These are phyloP conservation scores for Penicillium crustosum DNA, from an alignment of 2,329 filamentous ascomycete genomes.

Conservation along the genomic window DNA sequence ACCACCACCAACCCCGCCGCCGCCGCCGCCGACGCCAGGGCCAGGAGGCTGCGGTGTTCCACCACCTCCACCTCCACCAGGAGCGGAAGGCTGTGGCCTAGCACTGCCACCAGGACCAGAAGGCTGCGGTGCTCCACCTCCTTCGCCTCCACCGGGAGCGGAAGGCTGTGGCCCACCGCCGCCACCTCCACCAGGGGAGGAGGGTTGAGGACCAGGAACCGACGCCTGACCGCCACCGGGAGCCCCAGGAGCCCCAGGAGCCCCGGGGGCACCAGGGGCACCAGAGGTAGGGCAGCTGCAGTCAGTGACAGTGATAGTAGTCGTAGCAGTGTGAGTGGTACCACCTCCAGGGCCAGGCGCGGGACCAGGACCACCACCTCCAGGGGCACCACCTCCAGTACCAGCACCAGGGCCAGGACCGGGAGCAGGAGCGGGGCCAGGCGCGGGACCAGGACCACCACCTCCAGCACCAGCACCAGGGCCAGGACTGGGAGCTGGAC, in stretches of 20 bases:
- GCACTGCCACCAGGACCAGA: too few relatives aligned
- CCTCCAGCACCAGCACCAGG: neutral
- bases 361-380: neutral
- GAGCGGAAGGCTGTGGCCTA: too few relatives aligned
- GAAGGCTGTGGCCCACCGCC: neutral
- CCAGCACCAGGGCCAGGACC: neutral
- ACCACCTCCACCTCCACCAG: neutral
- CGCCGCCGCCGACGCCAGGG: conserved; percentile 2
- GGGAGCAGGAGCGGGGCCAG: neutral
- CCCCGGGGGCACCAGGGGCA: conserved; percentile 5
- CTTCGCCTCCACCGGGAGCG: too few relatives aligned
- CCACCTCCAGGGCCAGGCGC: neutral
- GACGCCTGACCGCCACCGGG: neutral
- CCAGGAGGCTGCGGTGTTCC: too few relatives aligned
- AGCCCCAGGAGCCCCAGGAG: conserved; percentile 5
- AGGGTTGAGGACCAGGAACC: neutral
- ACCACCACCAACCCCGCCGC: neutral
- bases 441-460: neutral
- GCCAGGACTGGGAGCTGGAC: neutral
- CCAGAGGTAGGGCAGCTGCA: conserved; percentile 20
- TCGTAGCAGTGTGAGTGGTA: conserved; percentile 15
- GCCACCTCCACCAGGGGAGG: conserved; percentile 1
- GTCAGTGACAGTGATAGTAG: conserved; percentile 23
- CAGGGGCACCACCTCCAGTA: neutral
- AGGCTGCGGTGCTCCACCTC: neutral